Conservation (phyloP, 768 basidiomycete species). For the Termitomyces sp. region DNA sequence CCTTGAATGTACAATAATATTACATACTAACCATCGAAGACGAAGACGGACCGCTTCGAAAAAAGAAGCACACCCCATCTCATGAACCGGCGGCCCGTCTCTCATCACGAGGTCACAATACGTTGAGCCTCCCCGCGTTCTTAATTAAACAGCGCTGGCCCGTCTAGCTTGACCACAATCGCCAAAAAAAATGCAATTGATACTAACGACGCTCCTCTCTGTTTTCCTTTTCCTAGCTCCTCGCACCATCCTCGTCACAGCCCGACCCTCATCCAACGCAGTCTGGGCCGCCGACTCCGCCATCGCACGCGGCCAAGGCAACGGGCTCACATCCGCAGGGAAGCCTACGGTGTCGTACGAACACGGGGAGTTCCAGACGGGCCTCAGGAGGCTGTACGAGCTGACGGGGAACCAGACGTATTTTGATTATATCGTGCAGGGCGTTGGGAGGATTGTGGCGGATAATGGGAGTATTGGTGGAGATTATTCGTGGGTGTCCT, state of each 20-base stretch:
- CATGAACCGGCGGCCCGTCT: slow-evolving; percentile 10
- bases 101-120: slow-evolving; percentile 9
- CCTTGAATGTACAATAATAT: not conserved
- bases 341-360: slow-evolving; percentile 39
- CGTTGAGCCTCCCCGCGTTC: not conserved
- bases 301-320: slow-evolving; percentile 43
- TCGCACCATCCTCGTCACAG: slow-evolving; percentile 8
- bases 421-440: slow-evolving; percentile 38
- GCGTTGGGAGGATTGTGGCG: slow-evolving; percentile 39
- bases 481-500: slow-evolving; percentile 34
- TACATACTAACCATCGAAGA: not conserved
- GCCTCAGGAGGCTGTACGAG: slow-evolving; percentile 36
- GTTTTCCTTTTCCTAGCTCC: slow-evolving; percentile 5
- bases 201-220: not conserved
- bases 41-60: not conserved
- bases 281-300: slow-evolving; percentile 47
- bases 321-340: slow-evolving; percentile 35
- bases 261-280: slow-evolving; percentile 38
- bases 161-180: not conserved
- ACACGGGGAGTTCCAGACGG: slow-evolving; percentile 39
- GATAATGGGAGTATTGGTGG: slow-evolving; percentile 41
- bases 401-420: slow-evolving; percentile 40
- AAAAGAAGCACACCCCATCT: slow-evolving; percentile 8
- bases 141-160: not conserved
- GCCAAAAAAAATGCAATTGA: not conserved